Conservation (phyloP, 1,139 yeast genomes). For the Debaryomycetaceae sp. region DNA sequence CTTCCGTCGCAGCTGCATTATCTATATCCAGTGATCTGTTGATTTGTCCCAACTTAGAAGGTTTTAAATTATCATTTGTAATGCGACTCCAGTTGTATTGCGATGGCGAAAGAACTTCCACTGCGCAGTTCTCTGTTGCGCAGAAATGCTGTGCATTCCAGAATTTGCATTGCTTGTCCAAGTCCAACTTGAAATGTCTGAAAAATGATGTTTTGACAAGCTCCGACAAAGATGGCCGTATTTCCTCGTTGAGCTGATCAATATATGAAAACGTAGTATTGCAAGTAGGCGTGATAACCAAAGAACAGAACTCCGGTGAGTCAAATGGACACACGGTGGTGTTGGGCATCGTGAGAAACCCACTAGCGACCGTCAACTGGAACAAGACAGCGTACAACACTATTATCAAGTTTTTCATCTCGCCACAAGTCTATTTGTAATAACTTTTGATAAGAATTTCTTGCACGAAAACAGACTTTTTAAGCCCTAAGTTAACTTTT, state of each 20-base stretch:
- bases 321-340: conserved; percentile 37
- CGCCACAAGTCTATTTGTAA: neutral
- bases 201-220: conserved; percentile 73
- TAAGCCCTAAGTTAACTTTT: no score
- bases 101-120: conserved; percentile 55
- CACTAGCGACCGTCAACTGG: conserved; percentile 1
- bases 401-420: conserved; percentile 1
- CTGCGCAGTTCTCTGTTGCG: conserved; percentile 91
- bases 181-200: conserved; percentile 80
- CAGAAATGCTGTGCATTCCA: conserved; percentile 85
- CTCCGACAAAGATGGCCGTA: conserved; percentile 49
- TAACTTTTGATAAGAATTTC: no score
- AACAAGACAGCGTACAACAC: neutral
- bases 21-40: conserved; percentile 17
- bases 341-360: conserved; percentile 1
- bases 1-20: conserved; percentile 14
- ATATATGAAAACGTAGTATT: conserved; percentile 48
- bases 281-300: conserved; percentile 45
- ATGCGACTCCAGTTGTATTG: conserved; percentile 62
- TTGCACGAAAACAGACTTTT: no score
- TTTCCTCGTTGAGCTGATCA: conserved; percentile 32
- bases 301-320: conserved; percentile 46
- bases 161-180: conserved; percentile 85
- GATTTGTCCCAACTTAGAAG: conserved; percentile 63
- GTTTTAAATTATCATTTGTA: conserved; percentile 65